phyloP scores from a whole-genome alignment of 1,284 basidiomycete species.

The Sphaerobolus stellatus region DNA sequence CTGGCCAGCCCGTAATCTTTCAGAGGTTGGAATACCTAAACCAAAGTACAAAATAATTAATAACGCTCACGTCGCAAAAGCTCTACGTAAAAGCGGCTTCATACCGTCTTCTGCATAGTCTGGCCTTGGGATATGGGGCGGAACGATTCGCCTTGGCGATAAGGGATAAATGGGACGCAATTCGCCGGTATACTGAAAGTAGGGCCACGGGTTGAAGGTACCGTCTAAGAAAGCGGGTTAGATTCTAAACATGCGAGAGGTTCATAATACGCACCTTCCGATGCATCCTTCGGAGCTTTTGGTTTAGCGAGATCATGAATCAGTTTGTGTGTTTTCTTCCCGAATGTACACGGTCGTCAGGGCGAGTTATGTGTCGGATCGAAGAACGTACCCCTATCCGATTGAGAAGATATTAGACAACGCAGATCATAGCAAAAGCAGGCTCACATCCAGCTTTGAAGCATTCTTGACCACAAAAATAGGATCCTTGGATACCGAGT shows the following conservation, averaged over 20 bases:
- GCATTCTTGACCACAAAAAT: conserved; percentile 83
- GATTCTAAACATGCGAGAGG: too few species aligned
- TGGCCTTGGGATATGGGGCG: conserved; percentile 72
- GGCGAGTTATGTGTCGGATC: not conserved
- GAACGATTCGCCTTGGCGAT: conserved; percentile 66
- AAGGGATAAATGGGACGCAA: conserved; percentile 76
- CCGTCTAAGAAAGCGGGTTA: conserved; percentile 45
- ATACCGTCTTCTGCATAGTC: conserved; percentile 77
- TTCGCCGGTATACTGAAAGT: conserved; percentile 66
- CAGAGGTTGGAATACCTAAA: conserved; percentile 62
- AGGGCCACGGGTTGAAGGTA: conserved; percentile 73
- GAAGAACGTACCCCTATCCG: conserved; percentile 45
- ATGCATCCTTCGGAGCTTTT: conserved; percentile 32
- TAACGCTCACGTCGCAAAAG: conserved; percentile 29
- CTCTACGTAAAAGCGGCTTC: conserved; percentile 29
- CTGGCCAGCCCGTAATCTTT: conserved; percentile 57
- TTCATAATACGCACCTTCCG: too few species aligned
- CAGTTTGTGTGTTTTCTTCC: conserved; percentile 75
- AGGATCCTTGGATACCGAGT: conserved; percentile 76
- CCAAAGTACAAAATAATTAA: conserved; percentile 14
- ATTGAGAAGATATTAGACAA: conserved; percentile 5
- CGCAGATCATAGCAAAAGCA: conserved; percentile 1
- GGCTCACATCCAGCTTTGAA: conserved; percentile 80
- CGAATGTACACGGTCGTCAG: conserved; percentile 9
- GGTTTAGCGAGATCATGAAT: conserved; percentile 65